Evolutionary conservation across 108 stramenopile species (phyloP).

Genomic region (Pseudonitzschia pungens): DNA sequence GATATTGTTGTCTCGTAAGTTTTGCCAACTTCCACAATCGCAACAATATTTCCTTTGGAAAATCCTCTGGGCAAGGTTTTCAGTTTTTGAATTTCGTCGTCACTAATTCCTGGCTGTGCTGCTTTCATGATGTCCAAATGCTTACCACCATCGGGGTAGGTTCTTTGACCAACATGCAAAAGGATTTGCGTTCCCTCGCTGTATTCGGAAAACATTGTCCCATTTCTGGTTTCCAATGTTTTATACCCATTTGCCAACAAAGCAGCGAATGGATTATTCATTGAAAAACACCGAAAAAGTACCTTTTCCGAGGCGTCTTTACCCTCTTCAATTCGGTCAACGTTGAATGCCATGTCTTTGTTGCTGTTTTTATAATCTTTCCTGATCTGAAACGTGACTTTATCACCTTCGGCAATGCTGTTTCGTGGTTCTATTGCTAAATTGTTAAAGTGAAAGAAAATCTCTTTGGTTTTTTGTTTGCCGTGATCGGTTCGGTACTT

Average conservation of each 20-base stretch:
- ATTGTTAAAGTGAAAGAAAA: slow-evolving; percentile 70
- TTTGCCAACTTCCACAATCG: slow-evolving; percentile 69
- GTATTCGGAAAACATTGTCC: slow-evolving; percentile 76
- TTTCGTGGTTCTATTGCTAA: slow-evolving; percentile 23
- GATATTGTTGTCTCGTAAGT: slow-evolving; percentile 63
- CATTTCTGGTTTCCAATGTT: slow-evolving; percentile 77
- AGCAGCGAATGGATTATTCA: slow-evolving; percentile 83
- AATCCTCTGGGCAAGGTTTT: slow-evolving; percentile 63
- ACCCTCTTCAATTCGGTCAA: background rate
- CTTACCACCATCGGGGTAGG: slow-evolving; percentile 73
- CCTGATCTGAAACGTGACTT: slow-evolving; percentile 47
- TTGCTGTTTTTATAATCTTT: slow-evolving; percentile 31
- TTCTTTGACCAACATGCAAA: slow-evolving; percentile 74
- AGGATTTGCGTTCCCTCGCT: slow-evolving; percentile 69
- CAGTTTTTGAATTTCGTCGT: slow-evolving; percentile 51
- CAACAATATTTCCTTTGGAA: slow-evolving; percentile 61
- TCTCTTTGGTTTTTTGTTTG: slow-evolving; percentile 39
- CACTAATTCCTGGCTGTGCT: slow-evolving; percentile 39
- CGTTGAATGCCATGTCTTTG: slow-evolving; percentile 34
- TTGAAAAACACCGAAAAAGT: slow-evolving; percentile 57
- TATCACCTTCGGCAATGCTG: slow-evolving; percentile 51
- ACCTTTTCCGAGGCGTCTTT: slow-evolving; percentile 31
- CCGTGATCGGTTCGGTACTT: slow-evolving; percentile 27
- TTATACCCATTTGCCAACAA: slow-evolving; percentile 82
- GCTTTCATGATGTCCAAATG: slow-evolving; percentile 70